Evolutionary conservation across 768 basidiomycete genomes (phyloP).

Genomic region (Sistotremastrum niveocremeum): DNA sequence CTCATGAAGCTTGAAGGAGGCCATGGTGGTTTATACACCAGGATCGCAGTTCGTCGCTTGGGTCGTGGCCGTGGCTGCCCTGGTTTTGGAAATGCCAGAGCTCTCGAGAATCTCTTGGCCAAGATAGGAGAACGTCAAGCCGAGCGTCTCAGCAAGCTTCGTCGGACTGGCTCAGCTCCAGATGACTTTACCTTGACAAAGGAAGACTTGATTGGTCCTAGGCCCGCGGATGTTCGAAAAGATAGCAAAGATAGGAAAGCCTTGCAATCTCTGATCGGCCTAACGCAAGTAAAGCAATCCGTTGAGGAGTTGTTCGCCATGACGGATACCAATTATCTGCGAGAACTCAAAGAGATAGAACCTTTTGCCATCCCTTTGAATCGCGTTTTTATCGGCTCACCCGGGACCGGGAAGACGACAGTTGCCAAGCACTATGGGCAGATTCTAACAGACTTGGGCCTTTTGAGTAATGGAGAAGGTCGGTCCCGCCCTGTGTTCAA

Average conservation of each 20-base stretch:
- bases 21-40: conserved; percentile 34
- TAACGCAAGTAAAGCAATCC: conserved; percentile 42
- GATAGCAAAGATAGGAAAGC: conserved; percentile 37
- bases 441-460: conserved; percentile 42
- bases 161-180: conserved; percentile 22
- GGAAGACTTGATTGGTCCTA: conserved; percentile 53
- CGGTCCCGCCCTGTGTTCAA: conserved; percentile 3
- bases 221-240: conserved; percentile 35
- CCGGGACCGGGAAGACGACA: conserved; percentile 61
- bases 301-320: conserved; percentile 32
- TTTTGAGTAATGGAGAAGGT: conserved; percentile 70
- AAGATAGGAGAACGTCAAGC: conserved; percentile 41
- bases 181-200: conserved; percentile 38
- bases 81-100: conserved; percentile 60
- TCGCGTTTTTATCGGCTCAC: conserved; percentile 51
- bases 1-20: conserved; percentile 43
- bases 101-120: conserved; percentile 36
- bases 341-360: conserved; percentile 43
- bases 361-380: conserved; percentile 45
- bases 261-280: conserved; percentile 39
- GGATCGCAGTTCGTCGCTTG: conserved; percentile 46
- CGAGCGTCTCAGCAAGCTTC: conserved; percentile 28
- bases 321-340: conserved; percentile 40
- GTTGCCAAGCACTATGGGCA: conserved; percentile 56
- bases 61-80: conserved; percentile 43